phyloP scores from a whole-genome alignment of 2,329 filamentous ascomycete genomes.

The Venturiaceae sp. region DNA sequence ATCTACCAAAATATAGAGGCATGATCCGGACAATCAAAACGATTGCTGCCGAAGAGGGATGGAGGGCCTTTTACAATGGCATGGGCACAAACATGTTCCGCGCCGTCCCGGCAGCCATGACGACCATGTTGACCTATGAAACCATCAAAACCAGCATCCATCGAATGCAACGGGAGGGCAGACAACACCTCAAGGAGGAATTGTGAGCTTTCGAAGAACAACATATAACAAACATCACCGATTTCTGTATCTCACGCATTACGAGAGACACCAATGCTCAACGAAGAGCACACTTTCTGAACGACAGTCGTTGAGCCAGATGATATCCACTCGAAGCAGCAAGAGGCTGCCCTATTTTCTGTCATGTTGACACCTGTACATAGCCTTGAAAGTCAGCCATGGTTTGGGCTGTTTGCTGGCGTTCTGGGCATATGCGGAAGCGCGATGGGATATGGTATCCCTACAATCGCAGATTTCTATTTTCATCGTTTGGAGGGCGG shows the following conservation, averaged over 20 bases:
- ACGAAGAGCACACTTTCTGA: background rate
- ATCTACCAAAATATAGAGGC: conserved; percentile 57
- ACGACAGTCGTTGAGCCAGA: background rate
- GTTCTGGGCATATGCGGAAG: background rate
- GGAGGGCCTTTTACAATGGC: conserved; percentile 92
- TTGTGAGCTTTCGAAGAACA: background rate
- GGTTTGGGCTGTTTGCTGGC: background rate
- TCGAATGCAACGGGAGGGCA: conserved; percentile 43
- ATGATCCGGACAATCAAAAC: conserved; percentile 72
- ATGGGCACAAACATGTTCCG: conserved; percentile 97
- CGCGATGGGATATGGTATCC: background rate
- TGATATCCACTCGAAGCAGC: background rate
- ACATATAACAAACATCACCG: background rate
- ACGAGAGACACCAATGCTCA: background rate
- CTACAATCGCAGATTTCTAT: background rate
- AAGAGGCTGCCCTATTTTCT: background rate
- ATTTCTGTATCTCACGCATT: background rate
- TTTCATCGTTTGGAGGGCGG: too few species aligned
- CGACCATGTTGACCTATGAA: conserved; percentile 96
- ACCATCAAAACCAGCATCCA: conserved; percentile 51
- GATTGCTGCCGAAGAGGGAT: conserved; percentile 85
- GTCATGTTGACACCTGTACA: background rate
- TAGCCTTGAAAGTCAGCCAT: background rate
- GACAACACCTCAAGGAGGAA: background rate
- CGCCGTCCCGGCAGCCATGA: conserved; percentile 88